phyloP scores from a whole-genome alignment of 352 stramenopile genomes.

The Aphanomyces cochlioides region DNA sequence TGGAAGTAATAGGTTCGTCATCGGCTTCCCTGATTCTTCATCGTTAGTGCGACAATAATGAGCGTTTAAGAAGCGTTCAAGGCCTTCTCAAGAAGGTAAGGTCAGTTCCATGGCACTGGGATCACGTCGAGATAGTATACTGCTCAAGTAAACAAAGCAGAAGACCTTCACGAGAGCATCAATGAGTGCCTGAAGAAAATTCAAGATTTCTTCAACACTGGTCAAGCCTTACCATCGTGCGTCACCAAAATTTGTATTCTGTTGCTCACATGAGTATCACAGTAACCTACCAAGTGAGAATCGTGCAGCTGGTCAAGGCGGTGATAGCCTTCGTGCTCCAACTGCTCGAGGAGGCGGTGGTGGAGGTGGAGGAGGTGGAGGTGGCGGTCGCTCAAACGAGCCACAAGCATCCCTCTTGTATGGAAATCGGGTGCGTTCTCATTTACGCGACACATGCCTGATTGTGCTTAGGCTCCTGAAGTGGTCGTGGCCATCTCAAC shows the following conservation, averaged over 20 bases:
- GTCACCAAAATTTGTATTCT: slow-evolving; percentile 16
- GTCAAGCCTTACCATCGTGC: slow-evolving; percentile 59
- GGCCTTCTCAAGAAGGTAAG: slow-evolving; percentile 69
- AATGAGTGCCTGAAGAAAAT: slow-evolving; percentile 81
- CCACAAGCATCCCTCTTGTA: slow-evolving; percentile 18
- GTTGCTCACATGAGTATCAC: not conserved
- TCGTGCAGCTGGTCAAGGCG: slow-evolving; percentile 66
- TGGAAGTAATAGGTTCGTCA: slow-evolving; percentile 44
- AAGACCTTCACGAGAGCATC: slow-evolving; percentile 75
- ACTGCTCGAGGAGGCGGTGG: slow-evolving; percentile 41
- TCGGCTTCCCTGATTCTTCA: not conserved
- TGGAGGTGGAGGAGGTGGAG: slow-evolving; percentile 44
- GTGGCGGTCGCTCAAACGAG: slow-evolving; percentile 32
- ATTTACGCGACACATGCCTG: no score
- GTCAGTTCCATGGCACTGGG: not conserved
- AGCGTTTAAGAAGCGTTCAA: slow-evolving; percentile 67
- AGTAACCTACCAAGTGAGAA: slow-evolving; percentile 85
- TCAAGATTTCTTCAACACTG: slow-evolving; percentile 74
- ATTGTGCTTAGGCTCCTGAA: slow-evolving; percentile 32
- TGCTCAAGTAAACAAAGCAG: slow-evolving; percentile 86
- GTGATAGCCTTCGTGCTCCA: slow-evolving; percentile 51
- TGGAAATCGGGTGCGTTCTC: slow-evolving; percentile 15
- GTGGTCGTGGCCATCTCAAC: slow-evolving; percentile 42
- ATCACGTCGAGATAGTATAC: slow-evolving; percentile 51
- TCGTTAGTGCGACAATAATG: slow-evolving; percentile 77